A percentile compares a stretch with the other conserved stretches of the same genome.
phyloP scores from a whole-genome alignment of 805 yeast genomes.

The Candida quercuum region DNA sequence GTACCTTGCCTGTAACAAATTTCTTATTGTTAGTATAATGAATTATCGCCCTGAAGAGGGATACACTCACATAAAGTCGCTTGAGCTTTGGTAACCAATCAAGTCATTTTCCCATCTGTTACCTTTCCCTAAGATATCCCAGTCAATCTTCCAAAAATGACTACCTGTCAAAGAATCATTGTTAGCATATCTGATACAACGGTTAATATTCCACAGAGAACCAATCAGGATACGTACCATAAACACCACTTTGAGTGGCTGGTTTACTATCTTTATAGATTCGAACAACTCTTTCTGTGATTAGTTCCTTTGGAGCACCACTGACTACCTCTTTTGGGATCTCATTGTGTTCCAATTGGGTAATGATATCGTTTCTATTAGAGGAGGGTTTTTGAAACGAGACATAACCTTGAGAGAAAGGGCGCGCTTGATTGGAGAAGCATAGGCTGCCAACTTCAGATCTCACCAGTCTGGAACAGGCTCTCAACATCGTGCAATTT shows the following conservation, averaged over 20 bases:
- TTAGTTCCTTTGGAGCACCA: conserved; percentile 72
- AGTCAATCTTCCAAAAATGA: conserved; percentile 72
- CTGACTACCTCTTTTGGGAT: conserved; percentile 54
- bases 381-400: background rate
- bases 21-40: conserved; percentile 5
- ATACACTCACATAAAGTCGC: conserved; percentile 58
- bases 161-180: too few relatives aligned
- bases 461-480: background rate
- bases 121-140: conserved; percentile 74
- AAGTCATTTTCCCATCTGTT: conserved; percentile 88
- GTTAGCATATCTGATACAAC: too few relatives aligned
- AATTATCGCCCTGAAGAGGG: too few relatives aligned
- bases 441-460: background rate
- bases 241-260: conserved; percentile 71
- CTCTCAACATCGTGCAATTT: background rate
- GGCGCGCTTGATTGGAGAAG: background rate
- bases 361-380: conserved; percentile 8
- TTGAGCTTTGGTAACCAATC: conserved; percentile 77
- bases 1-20: conserved; percentile 57
- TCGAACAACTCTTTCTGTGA: conserved; percentile 60
- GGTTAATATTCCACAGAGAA: too few relatives aligned
- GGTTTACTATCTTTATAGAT: conserved; percentile 73
- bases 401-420: background rate
- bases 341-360: conserved; percentile 22
- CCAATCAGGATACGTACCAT: conserved; percentile 25